phyloP scores from a whole-genome alignment of 2,329 filamentous ascomycete species.

The Colletotrichum filicis region DNA sequence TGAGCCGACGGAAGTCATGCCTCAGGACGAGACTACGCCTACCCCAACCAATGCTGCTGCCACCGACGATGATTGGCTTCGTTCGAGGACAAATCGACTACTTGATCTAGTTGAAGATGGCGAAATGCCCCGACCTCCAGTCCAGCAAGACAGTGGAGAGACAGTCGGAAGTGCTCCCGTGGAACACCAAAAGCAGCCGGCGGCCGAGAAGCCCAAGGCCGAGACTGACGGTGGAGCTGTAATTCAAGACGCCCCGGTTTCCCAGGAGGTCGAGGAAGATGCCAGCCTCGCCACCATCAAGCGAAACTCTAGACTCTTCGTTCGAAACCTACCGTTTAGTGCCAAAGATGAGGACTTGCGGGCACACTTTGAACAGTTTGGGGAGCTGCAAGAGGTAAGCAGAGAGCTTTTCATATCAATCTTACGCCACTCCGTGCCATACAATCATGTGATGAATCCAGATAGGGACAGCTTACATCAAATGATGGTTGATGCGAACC shows the following conservation, averaged over 20 bases:
- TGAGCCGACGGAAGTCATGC: conserved; percentile 9
- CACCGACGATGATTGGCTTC: conserved; percentile 90
- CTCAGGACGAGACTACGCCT: conserved; percentile 22
- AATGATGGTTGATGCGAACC: conserved; percentile 86
- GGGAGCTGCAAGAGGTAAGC: conserved; percentile 88
- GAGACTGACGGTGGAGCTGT: conserved; percentile 42
- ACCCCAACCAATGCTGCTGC: conserved; percentile 45
- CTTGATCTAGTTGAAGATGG: conserved; percentile 86
- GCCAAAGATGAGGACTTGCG: conserved; percentile 82
- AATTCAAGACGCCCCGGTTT: conserved; percentile 31
- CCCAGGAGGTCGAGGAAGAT: conserved; percentile 48
- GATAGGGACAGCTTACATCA: conserved; percentile 99
- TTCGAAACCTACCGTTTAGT: conserved; percentile 88
- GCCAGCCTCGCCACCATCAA: conserved; percentile 70
- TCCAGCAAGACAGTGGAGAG: conserved; percentile 35
- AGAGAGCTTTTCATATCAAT: conserved; percentile 38
- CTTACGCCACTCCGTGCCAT: background rate
- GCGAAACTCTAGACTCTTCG: conserved; percentile 82
- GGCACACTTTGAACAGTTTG: conserved; percentile 77
- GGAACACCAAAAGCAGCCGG: conserved; percentile 18
- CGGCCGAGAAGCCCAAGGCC: conserved; percentile 31
- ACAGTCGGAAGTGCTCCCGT: conserved; percentile 11
- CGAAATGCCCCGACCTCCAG: conserved; percentile 51
- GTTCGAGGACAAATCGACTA: conserved; percentile 86
- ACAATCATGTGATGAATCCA: conserved; percentile 83